Conservation (phyloP, 2,329 filamentous ascomycete species). For the Alternaria burnsii region DNA sequence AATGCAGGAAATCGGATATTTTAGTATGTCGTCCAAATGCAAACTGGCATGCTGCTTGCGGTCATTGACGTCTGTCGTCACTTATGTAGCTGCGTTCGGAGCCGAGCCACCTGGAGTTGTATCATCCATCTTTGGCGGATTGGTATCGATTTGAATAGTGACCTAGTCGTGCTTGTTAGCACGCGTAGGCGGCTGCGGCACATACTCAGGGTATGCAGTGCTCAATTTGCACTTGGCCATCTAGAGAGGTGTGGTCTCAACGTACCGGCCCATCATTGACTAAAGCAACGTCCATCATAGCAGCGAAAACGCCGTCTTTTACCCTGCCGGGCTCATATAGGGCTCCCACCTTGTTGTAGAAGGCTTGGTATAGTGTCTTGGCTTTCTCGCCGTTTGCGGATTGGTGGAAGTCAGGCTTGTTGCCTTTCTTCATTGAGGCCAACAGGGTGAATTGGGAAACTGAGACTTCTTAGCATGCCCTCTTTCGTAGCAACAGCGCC, state of each 20-base stretch:
- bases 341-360: constrained; percentile 77
- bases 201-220: constrained; percentile 11
- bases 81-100: constrained; percentile 3
- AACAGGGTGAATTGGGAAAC: constrained; percentile 97
- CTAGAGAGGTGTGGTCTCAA: constrained; percentile 65
- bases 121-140: constrained; percentile 53
- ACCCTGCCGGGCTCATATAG: constrained; percentile 78
- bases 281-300: constrained; percentile 97
- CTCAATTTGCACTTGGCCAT: constrained; percentile 62
- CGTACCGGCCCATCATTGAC: constrained; percentile 84
- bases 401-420: constrained; percentile 93
- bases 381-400: constrained; percentile 82
- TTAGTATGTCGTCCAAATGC: not conserved
- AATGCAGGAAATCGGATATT: constrained; percentile 16
- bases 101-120: constrained; percentile 25
- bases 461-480: constrained; percentile 50
- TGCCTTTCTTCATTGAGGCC: constrained; percentile 93
- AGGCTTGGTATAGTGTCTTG: constrained; percentile 81
- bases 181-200: not conserved
- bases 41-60: constrained; percentile 10
- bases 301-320: constrained; percentile 95
- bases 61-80: constrained; percentile 38
- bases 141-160: constrained; percentile 59
- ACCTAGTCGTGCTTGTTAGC: constrained; percentile 47
- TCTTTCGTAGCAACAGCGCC: not conserved